A percentile compares a stretch with the other conserved stretches of the same genome.
Conservation (phyloP, 352 stramenopile genomes). For the Phytopythium sindhum region DNA sequence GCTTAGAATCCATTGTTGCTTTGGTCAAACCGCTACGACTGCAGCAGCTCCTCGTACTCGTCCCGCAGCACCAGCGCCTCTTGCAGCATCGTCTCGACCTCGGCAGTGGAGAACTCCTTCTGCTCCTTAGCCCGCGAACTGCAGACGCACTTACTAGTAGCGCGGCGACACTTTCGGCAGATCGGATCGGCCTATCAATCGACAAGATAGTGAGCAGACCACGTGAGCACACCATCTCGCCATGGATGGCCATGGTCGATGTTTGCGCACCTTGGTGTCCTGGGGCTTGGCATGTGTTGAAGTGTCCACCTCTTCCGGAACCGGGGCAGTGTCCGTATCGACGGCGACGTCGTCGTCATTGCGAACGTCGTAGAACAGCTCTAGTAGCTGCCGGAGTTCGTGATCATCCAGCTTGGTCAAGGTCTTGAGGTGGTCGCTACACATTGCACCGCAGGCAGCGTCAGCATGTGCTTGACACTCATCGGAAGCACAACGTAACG, state of each 20-base stretch:
- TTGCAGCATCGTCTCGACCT: slow-evolving; percentile 67
- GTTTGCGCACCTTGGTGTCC: background rate
- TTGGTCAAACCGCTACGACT: slow-evolving; percentile 17
- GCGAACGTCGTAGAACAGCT: slow-evolving; percentile 62
- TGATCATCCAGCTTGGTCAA: slow-evolving; percentile 61
- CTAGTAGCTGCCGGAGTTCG: slow-evolving; percentile 65
- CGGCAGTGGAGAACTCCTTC: slow-evolving; percentile 42
- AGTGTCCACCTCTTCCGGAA: background rate
- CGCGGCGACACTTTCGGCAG: slow-evolving; percentile 75
- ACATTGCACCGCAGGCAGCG: background rate
- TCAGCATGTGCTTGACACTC: background rate
- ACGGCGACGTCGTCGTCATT: slow-evolving; percentile 56
- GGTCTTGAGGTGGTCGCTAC: slow-evolving; percentile 28
- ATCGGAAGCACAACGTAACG: background rate
- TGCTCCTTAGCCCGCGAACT: slow-evolving; percentile 17
- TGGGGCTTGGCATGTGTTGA: background rate
- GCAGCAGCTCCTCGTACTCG: slow-evolving; percentile 67
- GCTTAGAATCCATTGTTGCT: background rate
- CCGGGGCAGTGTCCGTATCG: slow-evolving; percentile 36
- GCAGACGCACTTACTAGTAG: slow-evolving; percentile 60
- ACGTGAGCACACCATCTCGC: background rate
- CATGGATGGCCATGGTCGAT: too few relatives aligned
- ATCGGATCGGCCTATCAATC: slow-evolving; percentile 14
- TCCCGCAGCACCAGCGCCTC: slow-evolving; percentile 66
- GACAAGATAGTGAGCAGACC: background rate